Evolutionary conservation across 1,284 basidiomycete genomes (phyloP), one percentile per base, ranked within the genome.

Genomic region (Dichomitus squalens): DNA sequence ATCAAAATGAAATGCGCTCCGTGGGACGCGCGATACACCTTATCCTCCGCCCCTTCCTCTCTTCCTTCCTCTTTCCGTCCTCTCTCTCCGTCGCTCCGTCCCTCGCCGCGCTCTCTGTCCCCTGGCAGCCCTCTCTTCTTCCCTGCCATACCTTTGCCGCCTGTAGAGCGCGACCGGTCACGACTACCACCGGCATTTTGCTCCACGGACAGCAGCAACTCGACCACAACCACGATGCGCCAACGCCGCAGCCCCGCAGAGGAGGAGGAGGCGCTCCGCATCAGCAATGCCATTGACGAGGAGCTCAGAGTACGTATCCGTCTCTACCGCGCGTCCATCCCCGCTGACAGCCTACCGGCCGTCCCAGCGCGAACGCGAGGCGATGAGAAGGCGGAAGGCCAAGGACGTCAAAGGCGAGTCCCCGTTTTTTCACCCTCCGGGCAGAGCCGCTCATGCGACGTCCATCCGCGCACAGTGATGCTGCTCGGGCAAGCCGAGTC

Each of bases 401-500:
- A 77, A 63, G 64, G 83, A 90, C 64, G 80, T 90, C 40, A 90
- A 88, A 83, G 87, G 88, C 86, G 61, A 25, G 14, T 2, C 36
- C 3, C 33, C n/a, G 9, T 33, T 21, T 20, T 44, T 31, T 38
- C 38, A 33, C 49, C 31, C 31, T 9, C 31, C n/a, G 20, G 25
- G n/a, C 31, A 3, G n/a, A n/a, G n/a, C n/a, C 31, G 21, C 21
- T 21, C 25, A 27, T 41, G n/a, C 41, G 6, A 8, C 7, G 16
- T 8, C 16, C 20, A 20, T 27, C 16, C 16, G 21, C 33, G 16
- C 49, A 29, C 58, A 73, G 71, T 73, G 7, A 70, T 73, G 68
- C 66, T 71, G 5, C 79, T 92, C 31, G 90, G 90, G 9, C 90
- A 92, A 68, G 90, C 90, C 43, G 90, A 92, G 76, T 90, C 87